Conservation (phyloP, 768 basidiomycete genomes). For the Tulasnella sp. region DNA sequence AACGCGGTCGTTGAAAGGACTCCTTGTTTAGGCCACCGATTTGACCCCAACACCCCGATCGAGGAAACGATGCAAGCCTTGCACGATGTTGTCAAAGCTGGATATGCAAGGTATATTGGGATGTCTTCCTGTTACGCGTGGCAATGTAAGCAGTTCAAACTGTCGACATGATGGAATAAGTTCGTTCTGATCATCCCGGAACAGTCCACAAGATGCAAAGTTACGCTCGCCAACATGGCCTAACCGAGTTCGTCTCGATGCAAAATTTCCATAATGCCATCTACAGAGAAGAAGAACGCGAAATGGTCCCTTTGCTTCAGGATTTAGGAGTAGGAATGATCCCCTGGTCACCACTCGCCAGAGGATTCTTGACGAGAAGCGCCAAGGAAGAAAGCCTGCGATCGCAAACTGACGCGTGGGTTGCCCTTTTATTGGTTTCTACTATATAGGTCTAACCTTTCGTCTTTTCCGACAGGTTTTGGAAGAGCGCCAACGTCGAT, state of each 20-base stretch:
- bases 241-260: constrained; percentile 30
- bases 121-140: constrained; percentile 20
- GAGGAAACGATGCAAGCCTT: constrained; percentile 24
- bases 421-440: too few species aligned
- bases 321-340: constrained; percentile 35
- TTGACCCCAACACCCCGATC: constrained; percentile 11
- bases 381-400: neutral
- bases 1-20: too few species aligned
- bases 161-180: neutral
- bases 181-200: neutral
- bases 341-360: constrained; percentile 35
- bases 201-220: constrained; percentile 25
- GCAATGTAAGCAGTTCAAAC: constrained; percentile 9
- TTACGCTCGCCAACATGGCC: neutral
- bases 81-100: constrained; percentile 25
- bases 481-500: neutral
- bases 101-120: constrained; percentile 14
- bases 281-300: constrained; percentile 32
- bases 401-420: neutral
- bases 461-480: neutral
- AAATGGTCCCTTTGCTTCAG: constrained; percentile 29
- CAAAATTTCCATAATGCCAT: constrained; percentile 29
- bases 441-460: too few species aligned
- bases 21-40: constrained; percentile 6
- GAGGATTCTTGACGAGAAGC: constrained; percentile 33